Evolutionary conservation across 176 grass and related monocot genomes (phyloP).

Genomic region (Sorghum bicolor): DNA sequence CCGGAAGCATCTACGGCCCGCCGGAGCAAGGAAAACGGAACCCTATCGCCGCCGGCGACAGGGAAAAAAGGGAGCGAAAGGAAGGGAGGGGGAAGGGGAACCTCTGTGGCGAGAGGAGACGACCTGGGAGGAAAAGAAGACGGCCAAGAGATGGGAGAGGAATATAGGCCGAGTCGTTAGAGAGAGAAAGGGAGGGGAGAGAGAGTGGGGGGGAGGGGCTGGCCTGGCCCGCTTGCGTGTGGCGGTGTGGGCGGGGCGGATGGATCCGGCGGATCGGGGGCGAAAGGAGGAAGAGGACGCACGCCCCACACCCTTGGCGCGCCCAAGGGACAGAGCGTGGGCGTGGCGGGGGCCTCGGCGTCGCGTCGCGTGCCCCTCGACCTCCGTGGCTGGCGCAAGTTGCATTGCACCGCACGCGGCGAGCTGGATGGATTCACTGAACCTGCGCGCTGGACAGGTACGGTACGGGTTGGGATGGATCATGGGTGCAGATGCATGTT

Average conservation of each 20-base stretch:
- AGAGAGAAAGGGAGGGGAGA: neutral
- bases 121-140: neutral
- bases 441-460: conserved; percentile 24
- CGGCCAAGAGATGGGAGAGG: neutral
- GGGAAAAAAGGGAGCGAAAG: conserved; percentile 43
- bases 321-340: conserved; percentile 11
- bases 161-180: neutral
- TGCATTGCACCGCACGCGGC: neutral
- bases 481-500: too few species aligned
- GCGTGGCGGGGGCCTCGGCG: neutral
- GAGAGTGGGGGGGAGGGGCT: too few species aligned
- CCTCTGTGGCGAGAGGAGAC: neutral
- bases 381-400: neutral
- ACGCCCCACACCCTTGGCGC: neutral
- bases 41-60: conserved; percentile 49
- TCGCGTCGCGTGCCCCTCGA: neutral
- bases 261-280: neutral
- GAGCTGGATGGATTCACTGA: conserved; percentile 23
- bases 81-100: neutral
- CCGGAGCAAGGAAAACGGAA: conserved; percentile 26
- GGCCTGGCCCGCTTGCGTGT: neutral
- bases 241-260: neutral
- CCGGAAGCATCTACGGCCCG: conserved; percentile 60
- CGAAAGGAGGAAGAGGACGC: neutral
- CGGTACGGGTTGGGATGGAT: neutral